These are phyloP conservation scores for Dactylellina parvicollis DNA, from an alignment of 2,329 filamentous ascomycete species.

Conservation along the genomic window DNA sequence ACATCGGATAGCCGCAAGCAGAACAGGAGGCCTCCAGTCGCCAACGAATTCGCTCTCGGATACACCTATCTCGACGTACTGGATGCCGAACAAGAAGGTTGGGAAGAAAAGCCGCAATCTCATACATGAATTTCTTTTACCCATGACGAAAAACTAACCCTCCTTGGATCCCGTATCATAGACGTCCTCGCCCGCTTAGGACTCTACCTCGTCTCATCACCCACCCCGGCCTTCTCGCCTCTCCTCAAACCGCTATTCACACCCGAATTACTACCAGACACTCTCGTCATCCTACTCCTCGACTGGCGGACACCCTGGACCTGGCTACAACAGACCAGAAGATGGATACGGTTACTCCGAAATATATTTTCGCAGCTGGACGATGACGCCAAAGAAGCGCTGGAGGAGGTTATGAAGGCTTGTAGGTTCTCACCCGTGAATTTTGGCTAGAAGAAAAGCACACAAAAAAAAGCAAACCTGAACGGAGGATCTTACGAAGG, in stretches of 20 bases:
- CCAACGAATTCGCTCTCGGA: slow-evolving; percentile 89
- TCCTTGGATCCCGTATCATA: slow-evolving; percentile 61
- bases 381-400: slow-evolving; percentile 78
- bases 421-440: slow-evolving; percentile 52
- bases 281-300: slow-evolving; percentile 86
- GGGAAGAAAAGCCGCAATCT: slow-evolving; percentile 49
- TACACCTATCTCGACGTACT: slow-evolving; percentile 96
- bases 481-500: slow-evolving; percentile 49
- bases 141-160: too few species aligned
- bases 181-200: slow-evolving; percentile 91
- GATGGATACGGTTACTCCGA: slow-evolving; percentile 86
- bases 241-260: slow-evolving; percentile 86
- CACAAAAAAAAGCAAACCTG: too few species aligned
- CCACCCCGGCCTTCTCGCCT: slow-evolving; percentile 81
- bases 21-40: slow-evolving; percentile 76
- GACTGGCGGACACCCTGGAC: slow-evolving; percentile 95
- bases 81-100: slow-evolving; percentile 92
- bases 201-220: slow-evolving; percentile 85
- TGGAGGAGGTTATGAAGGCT: slow-evolving; percentile 80
- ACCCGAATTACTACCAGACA: slow-evolving; percentile 83
- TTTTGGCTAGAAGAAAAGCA: slow-evolving; percentile 64
- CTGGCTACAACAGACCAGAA: slow-evolving; percentile 87
- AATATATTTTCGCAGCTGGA: slow-evolving; percentile 78
- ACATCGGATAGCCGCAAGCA: slow-evolving; percentile 63
- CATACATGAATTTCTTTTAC: slow-evolving; percentile 13